Conservation (phyloP, 2,329 filamentous ascomycete species). For the Chaetomium sp. region DNA sequence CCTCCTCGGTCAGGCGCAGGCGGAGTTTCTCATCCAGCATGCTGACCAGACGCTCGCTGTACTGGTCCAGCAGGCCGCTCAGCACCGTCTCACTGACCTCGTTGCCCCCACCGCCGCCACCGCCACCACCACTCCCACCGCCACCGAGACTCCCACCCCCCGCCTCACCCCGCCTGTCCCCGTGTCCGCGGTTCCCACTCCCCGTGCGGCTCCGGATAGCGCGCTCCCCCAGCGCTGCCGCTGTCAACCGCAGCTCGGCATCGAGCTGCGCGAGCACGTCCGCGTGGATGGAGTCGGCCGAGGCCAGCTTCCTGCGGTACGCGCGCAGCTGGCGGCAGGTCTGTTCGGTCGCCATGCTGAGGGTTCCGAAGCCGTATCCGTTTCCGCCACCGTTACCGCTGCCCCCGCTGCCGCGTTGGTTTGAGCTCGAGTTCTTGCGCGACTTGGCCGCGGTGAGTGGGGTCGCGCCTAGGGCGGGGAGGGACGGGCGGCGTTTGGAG, state of each 20-base stretch:
- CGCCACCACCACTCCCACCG: background rate
- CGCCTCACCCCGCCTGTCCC: background rate
- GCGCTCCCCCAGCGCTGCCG: conserved; percentile 61
- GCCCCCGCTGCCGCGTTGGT: conserved; percentile 2
- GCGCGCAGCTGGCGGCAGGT: conserved; percentile 62
- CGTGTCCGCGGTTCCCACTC: conserved; percentile 30
- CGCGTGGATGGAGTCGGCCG: conserved; percentile 56
- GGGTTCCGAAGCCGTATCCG: conserved; percentile 51
- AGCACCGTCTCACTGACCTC: conserved; percentile 60
- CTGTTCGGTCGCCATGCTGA: conserved; percentile 66
- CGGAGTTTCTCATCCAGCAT: conserved; percentile 73
- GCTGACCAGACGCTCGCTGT: conserved; percentile 70
- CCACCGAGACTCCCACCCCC: background rate
- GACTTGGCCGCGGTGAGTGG: conserved; percentile 36
- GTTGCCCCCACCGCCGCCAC: conserved; percentile 24
- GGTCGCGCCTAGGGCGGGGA: conserved; percentile 51
- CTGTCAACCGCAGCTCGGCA: conserved; percentile 64
- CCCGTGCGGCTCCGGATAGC: conserved; percentile 49
- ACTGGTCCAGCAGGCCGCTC: conserved; percentile 70
- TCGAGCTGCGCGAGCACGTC: conserved; percentile 65
- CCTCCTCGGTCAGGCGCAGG: conserved; percentile 41
- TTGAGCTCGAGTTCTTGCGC: conserved; percentile 53
- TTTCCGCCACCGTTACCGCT: conserved; percentile 12
- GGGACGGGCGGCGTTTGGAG: conserved; percentile 52
- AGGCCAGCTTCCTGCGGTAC: conserved; percentile 64